These are phyloP conservation scores for Picochlorum sp. DNA, from an alignment of 139 green algal species.

Conservation along the genomic window DNA sequence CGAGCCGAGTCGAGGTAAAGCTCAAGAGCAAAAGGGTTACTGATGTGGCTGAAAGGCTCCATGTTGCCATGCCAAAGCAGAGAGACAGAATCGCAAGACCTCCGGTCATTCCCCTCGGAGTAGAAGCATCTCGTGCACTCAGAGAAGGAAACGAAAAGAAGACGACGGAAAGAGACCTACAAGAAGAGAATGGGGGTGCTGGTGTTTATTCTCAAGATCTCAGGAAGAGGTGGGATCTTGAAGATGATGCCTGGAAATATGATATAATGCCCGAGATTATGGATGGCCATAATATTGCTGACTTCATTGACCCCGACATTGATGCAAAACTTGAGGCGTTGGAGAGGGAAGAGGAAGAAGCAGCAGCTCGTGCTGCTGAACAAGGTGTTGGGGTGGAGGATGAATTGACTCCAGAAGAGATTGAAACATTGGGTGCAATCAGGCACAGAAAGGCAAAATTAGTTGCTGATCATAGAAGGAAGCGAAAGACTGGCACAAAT, in stretches of 20 bases:
- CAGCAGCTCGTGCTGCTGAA: conserved; percentile 15
- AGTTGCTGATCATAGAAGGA: conserved; percentile 53
- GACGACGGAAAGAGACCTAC: conserved; percentile 56
- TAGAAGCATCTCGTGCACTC: conserved; percentile 40
- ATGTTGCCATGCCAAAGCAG: conserved; percentile 78
- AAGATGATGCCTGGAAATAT: conserved; percentile 73
- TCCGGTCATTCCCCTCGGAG: conserved; percentile 68
- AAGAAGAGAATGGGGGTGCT: conserved; percentile 87
- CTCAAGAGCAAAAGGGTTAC: conserved; percentile 70
- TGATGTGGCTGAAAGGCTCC: conserved; percentile 85
- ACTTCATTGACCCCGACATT: conserved; percentile 98
- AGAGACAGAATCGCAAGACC: conserved; percentile 47
- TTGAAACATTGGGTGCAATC: conserved; percentile 57
- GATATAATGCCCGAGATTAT: conserved; percentile 97
- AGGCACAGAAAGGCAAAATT: conserved; percentile 49
- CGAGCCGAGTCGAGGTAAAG: conserved; percentile 85
- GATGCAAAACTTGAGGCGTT: conserved; percentile 85
- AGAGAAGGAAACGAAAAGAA: conserved; percentile 24
- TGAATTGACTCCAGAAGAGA: conserved; percentile 64
- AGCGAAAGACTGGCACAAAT: conserved; percentile 59
- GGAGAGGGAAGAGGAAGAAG: conserved; percentile 76
- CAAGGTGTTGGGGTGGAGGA: conserved; percentile 26
- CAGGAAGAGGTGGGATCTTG: conserved; percentile 79
- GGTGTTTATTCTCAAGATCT: conserved; percentile 88
- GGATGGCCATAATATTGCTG: conserved; percentile 90